Conservation (phyloP, 75 land plant species). For the Selaginella moellendorffii region DNA sequence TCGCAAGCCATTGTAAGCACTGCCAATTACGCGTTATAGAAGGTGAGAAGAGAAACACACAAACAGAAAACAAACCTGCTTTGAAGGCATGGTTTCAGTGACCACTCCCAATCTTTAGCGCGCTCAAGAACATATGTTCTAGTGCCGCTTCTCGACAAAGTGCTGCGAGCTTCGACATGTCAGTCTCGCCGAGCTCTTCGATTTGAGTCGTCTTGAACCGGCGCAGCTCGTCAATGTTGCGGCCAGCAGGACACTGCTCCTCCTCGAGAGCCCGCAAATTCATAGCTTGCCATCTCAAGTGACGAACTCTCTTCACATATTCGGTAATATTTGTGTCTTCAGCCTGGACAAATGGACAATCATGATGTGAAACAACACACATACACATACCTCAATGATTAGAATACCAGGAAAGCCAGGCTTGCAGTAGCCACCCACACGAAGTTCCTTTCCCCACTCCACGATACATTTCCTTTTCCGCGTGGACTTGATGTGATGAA, state of each 20-base stretch:
- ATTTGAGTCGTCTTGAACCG: constrained; percentile 7
- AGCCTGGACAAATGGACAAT: constrained; percentile 11
- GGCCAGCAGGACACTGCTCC: constrained; percentile 10
- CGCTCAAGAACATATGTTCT: constrained; percentile 16
- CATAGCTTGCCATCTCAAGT: constrained; percentile 20
- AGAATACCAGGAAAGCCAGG: constrained; percentile 24
- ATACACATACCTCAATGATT: constrained; percentile 14
- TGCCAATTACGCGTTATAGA: too few relatives aligned
- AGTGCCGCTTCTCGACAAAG: constrained; percentile 16
- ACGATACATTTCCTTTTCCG: constrained; percentile 18
- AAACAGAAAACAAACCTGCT: too few relatives aligned
- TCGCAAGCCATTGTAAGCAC: too few relatives aligned
- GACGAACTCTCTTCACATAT: constrained; percentile 16
- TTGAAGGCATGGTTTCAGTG: too few relatives aligned
- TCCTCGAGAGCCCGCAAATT: constrained; percentile 16
- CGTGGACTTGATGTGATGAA: constrained; percentile 21
- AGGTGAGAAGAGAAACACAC: too few relatives aligned
- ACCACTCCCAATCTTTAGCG: constrained; percentile 6
- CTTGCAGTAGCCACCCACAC: constrained; percentile 20
- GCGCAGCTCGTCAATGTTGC: constrained; percentile 7
- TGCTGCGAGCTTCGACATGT: constrained; percentile 18
- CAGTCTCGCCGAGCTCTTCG: constrained; percentile 19
- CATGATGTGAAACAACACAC: neutral
- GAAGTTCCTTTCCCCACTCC: constrained; percentile 19
- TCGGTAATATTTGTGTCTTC: constrained; percentile 8